Percentiles rank a stretch among this genome's conserved stretches.
Conservation (phyloP, 108 stramenopile genomes). For the Cyclotella atomus region DNA sequence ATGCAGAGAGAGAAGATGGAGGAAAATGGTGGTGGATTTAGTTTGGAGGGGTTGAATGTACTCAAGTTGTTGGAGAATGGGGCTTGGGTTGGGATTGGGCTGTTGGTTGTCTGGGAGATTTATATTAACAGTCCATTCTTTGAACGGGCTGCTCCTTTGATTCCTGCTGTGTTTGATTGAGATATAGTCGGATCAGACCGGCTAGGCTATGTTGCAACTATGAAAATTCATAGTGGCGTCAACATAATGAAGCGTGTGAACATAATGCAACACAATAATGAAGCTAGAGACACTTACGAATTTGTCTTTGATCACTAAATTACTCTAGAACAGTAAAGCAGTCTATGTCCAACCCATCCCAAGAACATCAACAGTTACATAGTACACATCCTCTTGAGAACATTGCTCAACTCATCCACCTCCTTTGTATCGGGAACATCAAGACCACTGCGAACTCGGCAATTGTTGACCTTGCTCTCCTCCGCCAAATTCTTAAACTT, state of each 20-base stretch:
- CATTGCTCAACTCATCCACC: slow-evolving; percentile 24
- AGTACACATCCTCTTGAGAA: slow-evolving; percentile 16
- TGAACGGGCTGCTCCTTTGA: slow-evolving; percentile 80
- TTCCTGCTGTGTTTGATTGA: slow-evolving; percentile 72
- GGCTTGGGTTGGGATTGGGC: slow-evolving; percentile 82
- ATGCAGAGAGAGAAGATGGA: slow-evolving; percentile 32
- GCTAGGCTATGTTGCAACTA: neutral
- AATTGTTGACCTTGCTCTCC: slow-evolving; percentile 22
- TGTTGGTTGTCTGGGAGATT: slow-evolving; percentile 84
- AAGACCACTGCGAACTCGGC: slow-evolving; percentile 20
- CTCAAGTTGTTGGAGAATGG: slow-evolving; percentile 67
- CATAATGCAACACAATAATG: too few relatives aligned
- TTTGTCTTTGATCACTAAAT: too few relatives aligned
- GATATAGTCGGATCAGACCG: neutral
- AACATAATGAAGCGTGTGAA: too few relatives aligned
- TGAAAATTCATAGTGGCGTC: too few relatives aligned
- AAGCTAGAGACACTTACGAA: too few relatives aligned
- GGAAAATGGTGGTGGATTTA: slow-evolving; percentile 35
- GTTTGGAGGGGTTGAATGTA: slow-evolving; percentile 42
- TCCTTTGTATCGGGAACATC: slow-evolving; percentile 19
- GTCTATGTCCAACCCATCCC: neutral
- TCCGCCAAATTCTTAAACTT: slow-evolving; percentile 24
- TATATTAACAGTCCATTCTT: slow-evolving; percentile 91
- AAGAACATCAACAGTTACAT: neutral
- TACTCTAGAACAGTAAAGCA: too few relatives aligned